Base-by-base conservation (phyloP, 805 yeast species). In the Candida easanensis region DNA sequence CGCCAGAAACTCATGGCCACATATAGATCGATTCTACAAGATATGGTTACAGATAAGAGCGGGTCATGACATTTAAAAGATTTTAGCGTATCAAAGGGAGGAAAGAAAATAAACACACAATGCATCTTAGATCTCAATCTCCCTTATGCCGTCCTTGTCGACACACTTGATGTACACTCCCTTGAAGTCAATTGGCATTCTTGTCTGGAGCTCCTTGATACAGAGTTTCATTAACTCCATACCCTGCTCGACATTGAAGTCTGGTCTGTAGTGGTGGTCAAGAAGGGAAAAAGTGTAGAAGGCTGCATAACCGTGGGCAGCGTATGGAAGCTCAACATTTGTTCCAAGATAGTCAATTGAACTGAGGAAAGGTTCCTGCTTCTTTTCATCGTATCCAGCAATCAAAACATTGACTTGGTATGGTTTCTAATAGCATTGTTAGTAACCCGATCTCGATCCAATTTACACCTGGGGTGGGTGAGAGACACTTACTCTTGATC, bases 241-340 rank as follows among this genome's bases (percentile, higher is more conserved):
- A 3, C 97, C 99, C 47, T 88, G 91, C 30, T 81, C 88, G 32
- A 77, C 64, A 6, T 77, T 69, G 81, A 90, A 77, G 54, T 82
- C 90, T 33, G 80, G 73, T 61, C 82, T 77, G 68, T 90, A 89
- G 66, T 89, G 96, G 54, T 84, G 89, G 69, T 93, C 99, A 53
- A 93, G 73, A 51, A 91, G 70, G 2, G 98, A 86, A 64, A 88
- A 76, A 25, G 96, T 82, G 64, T 93, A 93, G 66, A 91, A 93
- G 2, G 95, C 96, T n/a, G 98, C 96, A 61, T 93, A 93, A 11
- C 99, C 99, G 63, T 93, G 99, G 2, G 98, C 98, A 15, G 95
- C 96, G 61, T 93, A 93, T 14, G 99, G 98, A 46, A 93, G 73
- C 48, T 83, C 88, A 14, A 83, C 95, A 52, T 83, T 80, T 3